phyloP scores from a whole-genome alignment of 2,329 filamentous ascomycete genomes.

The Akanthomyces uredinophilus region DNA sequence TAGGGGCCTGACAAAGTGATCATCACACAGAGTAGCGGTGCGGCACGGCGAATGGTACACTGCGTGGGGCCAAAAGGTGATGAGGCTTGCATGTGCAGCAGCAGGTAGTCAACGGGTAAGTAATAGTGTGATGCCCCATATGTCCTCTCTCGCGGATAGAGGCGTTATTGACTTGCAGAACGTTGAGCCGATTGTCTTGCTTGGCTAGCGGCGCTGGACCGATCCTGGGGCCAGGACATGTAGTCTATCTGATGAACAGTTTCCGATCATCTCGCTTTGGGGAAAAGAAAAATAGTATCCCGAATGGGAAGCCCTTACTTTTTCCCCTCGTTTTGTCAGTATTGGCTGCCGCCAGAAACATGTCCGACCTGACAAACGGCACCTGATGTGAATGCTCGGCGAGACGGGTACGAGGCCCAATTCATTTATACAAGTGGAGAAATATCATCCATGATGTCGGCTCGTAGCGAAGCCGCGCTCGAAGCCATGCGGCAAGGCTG shows the following conservation, averaged over 20 bases:
- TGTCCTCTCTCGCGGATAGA: background rate
- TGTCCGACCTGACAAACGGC: background rate
- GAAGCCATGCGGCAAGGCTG: background rate
- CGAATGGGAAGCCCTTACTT: background rate
- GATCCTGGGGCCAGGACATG: background rate
- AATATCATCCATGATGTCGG: background rate
- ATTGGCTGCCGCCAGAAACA: background rate
- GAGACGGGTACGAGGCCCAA: background rate
- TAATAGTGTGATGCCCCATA: background rate
- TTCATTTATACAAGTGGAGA: background rate
- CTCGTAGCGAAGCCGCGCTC: background rate
- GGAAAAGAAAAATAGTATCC: background rate
- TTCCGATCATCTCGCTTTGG: background rate
- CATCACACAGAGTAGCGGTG: slow-evolving; percentile 7
- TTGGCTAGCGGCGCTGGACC: background rate
- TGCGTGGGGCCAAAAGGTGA: background rate
- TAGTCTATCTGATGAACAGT: background rate
- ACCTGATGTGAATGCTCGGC: background rate
- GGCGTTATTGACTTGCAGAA: slow-evolving; percentile 1
- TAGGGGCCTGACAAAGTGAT: background rate
- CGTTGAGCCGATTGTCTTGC: background rate
- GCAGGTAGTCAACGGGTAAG: background rate
- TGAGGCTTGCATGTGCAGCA: slow-evolving; percentile 12
- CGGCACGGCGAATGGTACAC: background rate
- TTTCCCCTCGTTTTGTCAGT: too few species aligned